Conservation (phyloP, 2,329 filamentous ascomycete genomes). For the Phyllosticta capitalensis region DNA sequence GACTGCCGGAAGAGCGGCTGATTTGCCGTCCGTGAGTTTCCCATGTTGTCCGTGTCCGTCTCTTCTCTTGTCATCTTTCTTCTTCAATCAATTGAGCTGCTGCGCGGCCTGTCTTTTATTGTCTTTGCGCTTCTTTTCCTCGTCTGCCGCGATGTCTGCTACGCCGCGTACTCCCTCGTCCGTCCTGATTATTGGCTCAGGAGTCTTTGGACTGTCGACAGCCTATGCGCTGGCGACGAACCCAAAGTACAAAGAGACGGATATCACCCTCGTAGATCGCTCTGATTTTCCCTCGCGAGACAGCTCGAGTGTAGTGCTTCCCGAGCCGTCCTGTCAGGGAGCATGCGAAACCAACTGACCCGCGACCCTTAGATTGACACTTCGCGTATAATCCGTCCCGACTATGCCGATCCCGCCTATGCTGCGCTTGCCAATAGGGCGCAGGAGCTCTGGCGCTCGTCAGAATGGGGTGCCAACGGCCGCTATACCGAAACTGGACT, state of each 20-base stretch:
- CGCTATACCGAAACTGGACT: constrained; percentile 65
- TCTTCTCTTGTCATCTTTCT: neutral
- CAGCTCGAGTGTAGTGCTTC: constrained; percentile 41
- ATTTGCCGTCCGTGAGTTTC: neutral
- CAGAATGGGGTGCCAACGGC: constrained; percentile 51
- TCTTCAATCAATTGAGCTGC: constrained; percentile 1
- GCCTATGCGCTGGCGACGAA: constrained; percentile 62
- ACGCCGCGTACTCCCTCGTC: constrained; percentile 28
- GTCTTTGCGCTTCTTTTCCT: neutral
- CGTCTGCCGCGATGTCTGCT: constrained; percentile 2
- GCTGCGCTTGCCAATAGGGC: constrained; percentile 62
- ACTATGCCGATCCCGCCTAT: constrained; percentile 77
- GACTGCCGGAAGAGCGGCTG: neutral
- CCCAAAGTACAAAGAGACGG: constrained; percentile 39
- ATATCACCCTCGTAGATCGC: constrained; percentile 50
- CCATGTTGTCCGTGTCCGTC: neutral
- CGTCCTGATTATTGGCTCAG: constrained; percentile 41
- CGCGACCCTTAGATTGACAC: constrained; percentile 38
- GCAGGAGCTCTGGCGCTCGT: constrained; percentile 55
- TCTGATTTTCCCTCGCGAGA: constrained; percentile 49
- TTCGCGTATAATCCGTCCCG: constrained; percentile 55
- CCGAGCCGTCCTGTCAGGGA: neutral
- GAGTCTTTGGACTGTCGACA: constrained; percentile 51
- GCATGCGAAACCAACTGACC: neutral
- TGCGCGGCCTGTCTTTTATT: neutral